Conservation (phyloP, 2,329 filamentous ascomycete species). For the Sphaceloma murrayae region DNA sequence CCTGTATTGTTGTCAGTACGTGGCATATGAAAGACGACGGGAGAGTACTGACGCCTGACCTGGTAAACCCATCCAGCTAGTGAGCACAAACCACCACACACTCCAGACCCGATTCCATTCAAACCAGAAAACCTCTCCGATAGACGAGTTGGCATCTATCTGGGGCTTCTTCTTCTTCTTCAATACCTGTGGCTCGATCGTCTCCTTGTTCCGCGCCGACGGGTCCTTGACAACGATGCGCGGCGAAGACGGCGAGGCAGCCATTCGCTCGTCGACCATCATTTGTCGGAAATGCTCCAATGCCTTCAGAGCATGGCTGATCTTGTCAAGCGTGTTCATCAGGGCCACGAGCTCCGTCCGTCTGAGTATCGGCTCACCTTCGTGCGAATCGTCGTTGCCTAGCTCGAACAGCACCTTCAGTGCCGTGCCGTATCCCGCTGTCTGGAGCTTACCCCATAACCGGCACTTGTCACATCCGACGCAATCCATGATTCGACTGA, state of each 20-base stretch:
- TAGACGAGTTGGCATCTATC: constrained; percentile 27
- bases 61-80: constrained; percentile 61
- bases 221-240: constrained; percentile 21
- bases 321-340: constrained; percentile 84
- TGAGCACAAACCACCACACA: constrained; percentile 57
- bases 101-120: constrained; percentile 57
- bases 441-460: constrained; percentile 95
- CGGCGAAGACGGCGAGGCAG: constrained; percentile 18
- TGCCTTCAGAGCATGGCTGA: constrained; percentile 69
- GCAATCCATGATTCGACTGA: constrained; percentile 95
- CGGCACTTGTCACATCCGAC: constrained; percentile 98
- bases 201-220: too few species aligned
- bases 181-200: too few species aligned
- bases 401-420: constrained; percentile 95
- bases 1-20: constrained; percentile 20
- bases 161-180: constrained; percentile 31
- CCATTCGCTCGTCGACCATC: constrained; percentile 28
- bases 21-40: neutral
- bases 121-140: constrained; percentile 50
- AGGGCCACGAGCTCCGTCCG: constrained; percentile 89
- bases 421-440: constrained; percentile 85
- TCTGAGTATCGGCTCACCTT: constrained; percentile 60
- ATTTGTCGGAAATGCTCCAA: constrained; percentile 60
- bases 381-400: constrained; percentile 51
- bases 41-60: constrained; percentile 53